These are phyloP conservation scores for Salix caprea DNA, from an alignment of 345 rosid genomes.

Conservation along the genomic window DNA sequence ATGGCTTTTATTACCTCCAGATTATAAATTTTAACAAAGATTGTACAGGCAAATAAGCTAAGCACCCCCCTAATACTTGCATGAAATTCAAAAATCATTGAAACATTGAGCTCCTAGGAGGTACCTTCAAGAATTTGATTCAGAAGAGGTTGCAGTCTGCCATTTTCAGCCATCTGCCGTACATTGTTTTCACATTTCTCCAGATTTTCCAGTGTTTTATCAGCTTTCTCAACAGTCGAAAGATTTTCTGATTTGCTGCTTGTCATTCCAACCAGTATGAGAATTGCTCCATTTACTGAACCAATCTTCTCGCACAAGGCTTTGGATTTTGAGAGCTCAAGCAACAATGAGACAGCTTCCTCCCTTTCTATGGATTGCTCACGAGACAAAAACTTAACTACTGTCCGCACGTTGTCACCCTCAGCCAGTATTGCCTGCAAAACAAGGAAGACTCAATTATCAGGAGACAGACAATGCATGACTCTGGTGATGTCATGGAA, in stretches of 20 bases:
- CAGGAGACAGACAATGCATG: constrained; percentile 10
- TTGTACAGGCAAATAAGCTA: not conserved
- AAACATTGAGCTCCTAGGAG: constrained; percentile 2
- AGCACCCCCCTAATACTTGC: constrained; percentile 3
- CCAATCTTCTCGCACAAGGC: constrained; percentile 88
- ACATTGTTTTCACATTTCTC: constrained; percentile 78
- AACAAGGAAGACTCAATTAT: constrained; percentile 15
- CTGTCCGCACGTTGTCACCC: constrained; percentile 88
- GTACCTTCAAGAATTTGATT: constrained; percentile 78
- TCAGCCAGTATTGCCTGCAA: constrained; percentile 75
- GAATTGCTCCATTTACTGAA: constrained; percentile 80
- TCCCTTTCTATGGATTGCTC: constrained; percentile 79
- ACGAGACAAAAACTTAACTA: constrained; percentile 72
- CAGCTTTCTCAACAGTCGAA: constrained; percentile 83
- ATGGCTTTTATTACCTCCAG: not conserved
- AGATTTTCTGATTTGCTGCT: constrained; percentile 81
- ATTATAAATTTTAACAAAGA: not conserved
- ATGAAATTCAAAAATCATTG: constrained; percentile 14
- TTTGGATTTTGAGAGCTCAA: constrained; percentile 82
- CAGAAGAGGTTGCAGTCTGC: constrained; percentile 80
- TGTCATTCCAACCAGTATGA: constrained; percentile 84
- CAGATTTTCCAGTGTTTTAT: constrained; percentile 68
- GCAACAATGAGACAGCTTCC: constrained; percentile 78
- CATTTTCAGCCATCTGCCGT: constrained; percentile 83
- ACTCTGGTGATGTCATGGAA: not conserved